Percentiles rank a stretch among this genome's conserved stretches.
Conservation (phyloP, 305 asterid species). For the Euphrasia arctica region DNA sequence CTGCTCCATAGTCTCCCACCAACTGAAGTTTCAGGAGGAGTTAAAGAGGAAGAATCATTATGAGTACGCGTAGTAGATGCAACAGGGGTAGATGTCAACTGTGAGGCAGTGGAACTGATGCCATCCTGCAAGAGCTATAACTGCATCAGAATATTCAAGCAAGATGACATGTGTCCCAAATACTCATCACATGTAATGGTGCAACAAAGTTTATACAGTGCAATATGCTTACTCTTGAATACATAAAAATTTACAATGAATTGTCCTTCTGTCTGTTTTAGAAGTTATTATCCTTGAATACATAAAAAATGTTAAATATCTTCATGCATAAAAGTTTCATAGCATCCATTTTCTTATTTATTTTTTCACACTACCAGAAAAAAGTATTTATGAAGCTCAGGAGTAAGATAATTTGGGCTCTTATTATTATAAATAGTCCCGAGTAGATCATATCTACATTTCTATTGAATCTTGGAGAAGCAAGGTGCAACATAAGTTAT, state of each 20-base stretch:
- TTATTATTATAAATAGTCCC: background rate
- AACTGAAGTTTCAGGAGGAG: slow-evolving; percentile 98
- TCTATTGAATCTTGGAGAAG: slow-evolving; percentile 10
- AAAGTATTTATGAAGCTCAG: slow-evolving; percentile 11
- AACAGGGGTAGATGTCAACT: slow-evolving; percentile 52
- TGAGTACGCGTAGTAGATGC: slow-evolving; percentile 32
- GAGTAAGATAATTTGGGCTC: background rate
- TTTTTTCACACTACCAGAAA: background rate
- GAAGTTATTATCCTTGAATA: background rate
- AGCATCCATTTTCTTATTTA: background rate
- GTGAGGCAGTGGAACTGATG: slow-evolving; percentile 47
- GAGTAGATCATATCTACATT: slow-evolving; percentile 2
- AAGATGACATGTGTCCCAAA: slow-evolving; percentile 14
- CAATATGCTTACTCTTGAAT: background rate
- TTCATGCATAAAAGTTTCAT: background rate
- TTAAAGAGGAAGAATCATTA: slow-evolving; percentile 66
- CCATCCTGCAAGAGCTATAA: slow-evolving; percentile 57
- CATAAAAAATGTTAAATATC: no score
- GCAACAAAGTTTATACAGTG: slow-evolving; percentile 19
- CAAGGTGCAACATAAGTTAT: background rate
- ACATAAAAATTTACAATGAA: no score
- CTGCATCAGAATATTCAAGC: slow-evolving; percentile 5
- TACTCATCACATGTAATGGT: slow-evolving; percentile 6
- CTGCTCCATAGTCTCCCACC: slow-evolving; percentile 76
- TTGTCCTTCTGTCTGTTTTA: no score